Base-by-base conservation (phyloP, 257 asterid genomes). In the Fraxinus anomala region DNA sequence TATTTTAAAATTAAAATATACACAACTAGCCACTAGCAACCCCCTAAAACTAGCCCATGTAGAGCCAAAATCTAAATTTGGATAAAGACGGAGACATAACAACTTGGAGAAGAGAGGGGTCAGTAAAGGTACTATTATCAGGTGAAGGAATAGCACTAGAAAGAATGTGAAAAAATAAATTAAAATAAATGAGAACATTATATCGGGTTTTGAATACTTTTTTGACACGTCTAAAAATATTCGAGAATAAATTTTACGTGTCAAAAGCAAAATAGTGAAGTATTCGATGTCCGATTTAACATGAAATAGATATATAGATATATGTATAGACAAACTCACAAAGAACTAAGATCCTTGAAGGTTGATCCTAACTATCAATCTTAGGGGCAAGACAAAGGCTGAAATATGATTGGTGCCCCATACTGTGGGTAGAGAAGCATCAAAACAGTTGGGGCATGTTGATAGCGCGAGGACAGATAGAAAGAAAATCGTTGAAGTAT, bases 361-460 rank as follows among this genome's bases (percentile, higher is more conserved):
- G 6, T 23, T 26, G 36, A 63, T 63, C 36, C 2, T 63, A 8
- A 63, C 6, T 63, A 61, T 24, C n/a, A 26, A 26, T 26, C 17
- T 11, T 63, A 34, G 69, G 31, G n/a, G 6, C 17, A 26, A 17
- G 69, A 63, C 36, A 63, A 26, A 26, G 69, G 17, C 13, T 88
- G 83, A 76, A 93, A 91, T 68, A 90, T 89, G 24, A 95, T 80
- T 2, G 96, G 99, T 1, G 98, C 99, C 16, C 99, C 99, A 67
- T 90, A 82, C 33, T 93, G 98, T 0, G 98, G 99, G 80, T 85
- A 85, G 5, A 93, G 82, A 19, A 91, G 84, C 93, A 95, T 90
- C 3, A 82, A 87, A 1, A 93, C 87, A 0, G 91, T 74, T 0
- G 99, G 99, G n/a, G 97, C 92, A 78, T 93, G 98, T 47, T 86